These are phyloP conservation scores for Podospora pseudoanserina DNA, from an alignment of 495 filamentous ascomycete species.

Conservation along the genomic window DNA sequence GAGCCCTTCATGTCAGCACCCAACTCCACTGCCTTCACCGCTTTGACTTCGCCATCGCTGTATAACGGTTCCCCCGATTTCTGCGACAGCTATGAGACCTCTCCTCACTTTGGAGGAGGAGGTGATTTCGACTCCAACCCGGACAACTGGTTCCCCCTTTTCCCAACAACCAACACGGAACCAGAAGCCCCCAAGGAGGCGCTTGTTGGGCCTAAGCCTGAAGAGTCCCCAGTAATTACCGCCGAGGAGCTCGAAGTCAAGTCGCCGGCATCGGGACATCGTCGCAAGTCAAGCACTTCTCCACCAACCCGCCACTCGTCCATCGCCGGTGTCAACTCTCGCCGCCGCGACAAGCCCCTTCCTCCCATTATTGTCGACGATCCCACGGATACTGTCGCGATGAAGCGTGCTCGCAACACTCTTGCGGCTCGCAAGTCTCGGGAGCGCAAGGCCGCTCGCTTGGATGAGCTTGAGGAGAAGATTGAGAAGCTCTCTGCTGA, in stretches of 20 bases:
- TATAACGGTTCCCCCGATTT: constrained; percentile 69
- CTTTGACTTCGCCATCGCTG: constrained; percentile 76
- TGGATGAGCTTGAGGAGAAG: constrained; percentile 57
- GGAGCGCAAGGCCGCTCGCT: constrained; percentile 69
- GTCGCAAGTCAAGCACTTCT: constrained; percentile 45
- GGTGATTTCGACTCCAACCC: constrained; percentile 43
- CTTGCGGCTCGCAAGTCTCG: constrained; percentile 93
- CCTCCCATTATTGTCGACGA: constrained; percentile 76
- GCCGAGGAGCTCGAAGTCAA: constrained; percentile 40
- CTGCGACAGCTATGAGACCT: constrained; percentile 67
- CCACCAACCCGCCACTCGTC: constrained; percentile 59
- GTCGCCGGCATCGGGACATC: constrained; percentile 29
- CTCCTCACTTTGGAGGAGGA: constrained; percentile 59
- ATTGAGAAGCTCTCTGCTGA: constrained; percentile 49
- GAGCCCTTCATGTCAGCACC: constrained; percentile 69
- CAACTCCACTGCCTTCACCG: constrained; percentile 77
- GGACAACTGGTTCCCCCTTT: constrained; percentile 63
- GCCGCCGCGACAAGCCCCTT: constrained; percentile 72
- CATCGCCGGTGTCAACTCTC: constrained; percentile 64
- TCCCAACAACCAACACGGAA: constrained; percentile 50
- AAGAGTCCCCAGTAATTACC: constrained; percentile 42
- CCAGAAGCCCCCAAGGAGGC: constrained; percentile 4
- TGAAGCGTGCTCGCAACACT: constrained; percentile 95
- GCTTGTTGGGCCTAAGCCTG: constrained; percentile 27
- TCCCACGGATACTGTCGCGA: constrained; percentile 62